A percentile compares a stretch with the other conserved stretches of the same genome.
These are phyloP conservation scores for Scheffersomyces lignosus DNA, from an alignment of 805 yeast species.

Conservation along the genomic window DNA sequence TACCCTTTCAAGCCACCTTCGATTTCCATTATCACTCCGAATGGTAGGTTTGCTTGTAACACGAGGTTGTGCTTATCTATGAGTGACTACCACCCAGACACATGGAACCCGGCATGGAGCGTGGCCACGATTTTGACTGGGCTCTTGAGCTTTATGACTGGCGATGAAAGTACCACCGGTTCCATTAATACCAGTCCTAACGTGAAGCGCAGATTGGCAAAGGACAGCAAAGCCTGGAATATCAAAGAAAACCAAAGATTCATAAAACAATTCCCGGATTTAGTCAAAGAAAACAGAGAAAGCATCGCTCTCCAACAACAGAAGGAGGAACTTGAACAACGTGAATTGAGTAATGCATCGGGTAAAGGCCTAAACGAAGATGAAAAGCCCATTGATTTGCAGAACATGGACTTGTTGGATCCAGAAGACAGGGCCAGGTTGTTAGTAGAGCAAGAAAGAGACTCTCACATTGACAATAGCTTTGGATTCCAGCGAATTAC, in stretches of 20 bases:
- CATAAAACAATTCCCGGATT: constrained; percentile 66
- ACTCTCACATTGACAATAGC: not conserved
- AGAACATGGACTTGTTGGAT: constrained; percentile 47
- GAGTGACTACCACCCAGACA: constrained; percentile 92
- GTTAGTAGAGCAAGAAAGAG: constrained; percentile 16
- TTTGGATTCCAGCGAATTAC: constrained; percentile 16
- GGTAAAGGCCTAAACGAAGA: constrained; percentile 14
- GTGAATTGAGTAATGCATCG: constrained; percentile 5
- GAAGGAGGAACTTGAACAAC: constrained; percentile 9
- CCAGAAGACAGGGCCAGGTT: constrained; percentile 67
- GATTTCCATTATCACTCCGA: constrained; percentile 85
- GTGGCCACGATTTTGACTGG: constrained; percentile 88
- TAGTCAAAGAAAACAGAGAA: constrained; percentile 43
- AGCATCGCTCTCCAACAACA: constrained; percentile 25
- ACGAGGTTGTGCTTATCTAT: constrained; percentile 85
- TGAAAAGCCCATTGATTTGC: constrained; percentile 19
- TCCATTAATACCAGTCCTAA: constrained; percentile 65
- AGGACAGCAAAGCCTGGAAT: constrained; percentile 61
- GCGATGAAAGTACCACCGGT: constrained; percentile 83
- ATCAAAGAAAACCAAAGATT: constrained; percentile 57
- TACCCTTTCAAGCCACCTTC: constrained; percentile 93
- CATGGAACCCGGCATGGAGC: constrained; percentile 97
- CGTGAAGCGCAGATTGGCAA: constrained; percentile 58
- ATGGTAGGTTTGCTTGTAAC: constrained; percentile 81
- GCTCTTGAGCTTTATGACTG: constrained; percentile 87